Evolutionary conservation across 768 basidiomycete species (phyloP), one percentile per base, ranked within the genome.

Genomic region (Tulasnella sp.): DNA sequence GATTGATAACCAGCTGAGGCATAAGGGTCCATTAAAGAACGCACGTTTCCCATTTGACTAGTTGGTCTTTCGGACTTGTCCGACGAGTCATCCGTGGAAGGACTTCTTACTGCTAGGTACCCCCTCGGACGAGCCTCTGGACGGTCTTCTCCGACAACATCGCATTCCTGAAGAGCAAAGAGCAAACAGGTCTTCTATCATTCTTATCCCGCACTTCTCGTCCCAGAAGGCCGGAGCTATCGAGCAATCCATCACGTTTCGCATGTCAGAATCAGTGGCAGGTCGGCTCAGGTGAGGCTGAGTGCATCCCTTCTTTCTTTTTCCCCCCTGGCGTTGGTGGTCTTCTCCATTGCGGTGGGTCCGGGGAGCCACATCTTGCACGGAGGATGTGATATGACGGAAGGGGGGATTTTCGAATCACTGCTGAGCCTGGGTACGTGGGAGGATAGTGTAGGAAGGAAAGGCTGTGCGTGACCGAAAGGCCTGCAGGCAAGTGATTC

Each of bases 231-330:
- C 31, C 36, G 62, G 62, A 68, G 6, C 10, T 68, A 68, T 68
- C 62, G 27, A 34, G 24, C 62, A 68, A 68, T 27, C 36, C 31
- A 68, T 68, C 62, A 36, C 27, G 24, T 36, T 27, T 36, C 16
- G 62, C 18, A 10, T 0, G 62, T 34, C 62, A 68, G 34, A 36
- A 34, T 16, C 31, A 34, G 62, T 18, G 27, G 34, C 62, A 36
- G 27, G 62, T 36, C 19, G 62, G 62, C 62, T 68, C 62, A 68
- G n/a, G 62, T 68, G 62, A 68, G 62, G 62, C 62, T 68, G 62
- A 27, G n/a, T 68, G 62, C 62, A 31, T 10, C 16, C 36, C 62
- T 27, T 27, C n/a, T 68, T 27, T 16, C n/a, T n/a, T n/a, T n/a
- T n/a, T n/a, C n/a, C 4, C 62, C 62, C 62, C 62, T 68, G 62